Evolutionary conservation across 2,329 filamentous ascomycete species (phyloP), one percentile per base, ranked within the genome.

Genomic region (Rutstroemia sp.): DNA sequence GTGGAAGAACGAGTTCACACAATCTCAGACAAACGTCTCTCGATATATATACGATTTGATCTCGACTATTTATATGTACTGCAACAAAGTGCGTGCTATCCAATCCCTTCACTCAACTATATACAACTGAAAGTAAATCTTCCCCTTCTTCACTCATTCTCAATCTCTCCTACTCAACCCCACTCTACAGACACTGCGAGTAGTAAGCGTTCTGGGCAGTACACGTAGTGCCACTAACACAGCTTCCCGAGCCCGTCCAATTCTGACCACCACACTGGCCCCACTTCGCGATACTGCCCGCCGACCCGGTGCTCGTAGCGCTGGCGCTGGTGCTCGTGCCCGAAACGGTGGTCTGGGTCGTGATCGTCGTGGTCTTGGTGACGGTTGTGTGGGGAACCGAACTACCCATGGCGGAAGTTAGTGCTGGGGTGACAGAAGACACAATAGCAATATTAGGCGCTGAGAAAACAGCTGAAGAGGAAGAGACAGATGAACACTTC

Each of bases 181-280:
- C n/a, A 5, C n/a, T n/a, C 55, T 62, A 62, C 58, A 65, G 55
- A 49, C 66, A 66, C 42, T 67, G 65, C 1, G 61, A 65, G 48
- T 67, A 68, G 39, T 59, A 67, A 18, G 46, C 48, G 58, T 62
- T 67, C 4, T 56, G 50, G 14, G 44, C 56, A 2, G 54, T 63
- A 47, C 66, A 68, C 7, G 57, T 63, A 4, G 59, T 61, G 1
- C 66, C 66, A 16, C 52, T 55, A 50, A 61, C 64, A 61, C 66
- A 68, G 46, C 57, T 54, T 3, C 60, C 60, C 12, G 51, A 49
- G 1, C 66, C 66, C 0, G 59, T 64, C 65, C 65, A 68, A 0
- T 55, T 59, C 19, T 5, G 23, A 2, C 66, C 66, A 14, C 63
- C 66, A 56, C 66, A 67, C 54, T 67, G 63, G 2, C 25, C 16